These are phyloP conservation scores for Lathyrus oleraceus DNA, from an alignment of 306 rosid genomes.

Conservation along the genomic window DNA sequence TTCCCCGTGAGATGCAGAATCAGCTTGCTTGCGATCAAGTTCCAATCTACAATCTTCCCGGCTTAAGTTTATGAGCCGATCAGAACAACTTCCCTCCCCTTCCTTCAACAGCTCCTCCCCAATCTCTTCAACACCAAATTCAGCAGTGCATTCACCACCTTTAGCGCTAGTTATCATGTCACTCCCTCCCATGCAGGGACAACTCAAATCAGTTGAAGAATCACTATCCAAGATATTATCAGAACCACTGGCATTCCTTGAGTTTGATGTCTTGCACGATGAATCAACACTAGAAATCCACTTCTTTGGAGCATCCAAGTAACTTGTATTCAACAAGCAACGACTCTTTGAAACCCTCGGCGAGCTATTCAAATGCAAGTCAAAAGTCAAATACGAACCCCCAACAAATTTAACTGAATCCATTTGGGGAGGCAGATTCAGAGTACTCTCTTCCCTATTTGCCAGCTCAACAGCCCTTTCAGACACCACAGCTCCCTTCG, in stretches of 20 bases:
- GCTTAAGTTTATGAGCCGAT: slow-evolving; percentile 33
- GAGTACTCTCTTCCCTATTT: slow-evolving; percentile 26
- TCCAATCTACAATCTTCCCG: slow-evolving; percentile 44
- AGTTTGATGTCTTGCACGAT: slow-evolving; percentile 24
- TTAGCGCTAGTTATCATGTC: slow-evolving; percentile 33
- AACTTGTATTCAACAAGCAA: slow-evolving; percentile 42
- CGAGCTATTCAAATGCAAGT: slow-evolving; percentile 44
- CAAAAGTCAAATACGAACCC: slow-evolving; percentile 40
- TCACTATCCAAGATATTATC: slow-evolving; percentile 35
- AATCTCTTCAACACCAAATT: slow-evolving; percentile 36
- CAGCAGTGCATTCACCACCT: slow-evolving; percentile 28
- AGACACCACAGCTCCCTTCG: slow-evolving; percentile 41
- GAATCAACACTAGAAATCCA: slow-evolving; percentile 33
- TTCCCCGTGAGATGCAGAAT: slow-evolving; percentile 24
- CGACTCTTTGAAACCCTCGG: slow-evolving; percentile 40
- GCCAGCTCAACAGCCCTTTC: slow-evolving; percentile 46
- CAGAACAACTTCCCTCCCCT: slow-evolving; percentile 57
- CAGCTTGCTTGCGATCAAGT: slow-evolving; percentile 44
- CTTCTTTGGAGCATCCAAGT: slow-evolving; percentile 28
- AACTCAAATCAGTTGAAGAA: slow-evolving; percentile 41
- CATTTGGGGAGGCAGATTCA: slow-evolving; percentile 25
- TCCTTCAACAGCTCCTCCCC: slow-evolving; percentile 47
- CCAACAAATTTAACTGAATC: slow-evolving; percentile 40
- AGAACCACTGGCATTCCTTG: slow-evolving; percentile 25
- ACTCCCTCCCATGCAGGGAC: slow-evolving; percentile 27